Percentiles rank a stretch among this genome's conserved stretches.
These are phyloP conservation scores for Colletotrichum somersetense DNA, from an alignment of 2,329 filamentous ascomycete genomes.

Conservation along the genomic window DNA sequence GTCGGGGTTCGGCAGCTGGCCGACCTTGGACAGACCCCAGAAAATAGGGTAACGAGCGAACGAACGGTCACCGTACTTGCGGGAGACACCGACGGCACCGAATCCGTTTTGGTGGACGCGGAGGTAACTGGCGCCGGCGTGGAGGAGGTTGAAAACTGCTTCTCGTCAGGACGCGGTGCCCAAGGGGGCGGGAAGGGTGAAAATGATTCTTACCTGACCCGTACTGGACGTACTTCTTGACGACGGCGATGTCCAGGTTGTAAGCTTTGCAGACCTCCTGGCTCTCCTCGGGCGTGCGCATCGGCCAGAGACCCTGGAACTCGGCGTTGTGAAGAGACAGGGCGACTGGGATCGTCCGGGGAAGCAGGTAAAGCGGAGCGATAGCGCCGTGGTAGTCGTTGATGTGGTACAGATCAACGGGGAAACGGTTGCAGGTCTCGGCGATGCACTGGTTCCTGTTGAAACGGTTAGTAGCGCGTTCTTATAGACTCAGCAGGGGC, in stretches of 20 bases:
- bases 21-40: conserved; percentile 74
- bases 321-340: conserved; percentile 78
- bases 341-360: conserved; percentile 70
- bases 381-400: conserved; percentile 75
- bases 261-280: conserved; percentile 75
- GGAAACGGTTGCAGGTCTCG: conserved; percentile 71
- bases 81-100: conserved; percentile 75
- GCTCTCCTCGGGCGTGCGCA: conserved; percentile 71
- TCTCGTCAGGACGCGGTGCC: neutral
- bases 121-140: conserved; percentile 75
- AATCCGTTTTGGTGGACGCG: conserved; percentile 76
- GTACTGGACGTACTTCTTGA: conserved; percentile 73
- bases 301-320: conserved; percentile 77
- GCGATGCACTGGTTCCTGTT: conserved; percentile 73
- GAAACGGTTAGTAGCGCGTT: neutral
- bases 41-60: conserved; percentile 77
- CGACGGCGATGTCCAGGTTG: conserved; percentile 69
- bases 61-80: conserved; percentile 76
- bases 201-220: conserved; percentile 58
- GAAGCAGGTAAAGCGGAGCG: conserved; percentile 76
- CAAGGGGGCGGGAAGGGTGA: neutral
- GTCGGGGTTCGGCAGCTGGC: conserved; percentile 74
- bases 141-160: conserved; percentile 74
- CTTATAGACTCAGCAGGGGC: neutral
- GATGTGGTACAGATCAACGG: conserved; percentile 73